phyloP scores from a whole-genome alignment of 345 rosid genomes.

The Syzygium oleosum region DNA sequence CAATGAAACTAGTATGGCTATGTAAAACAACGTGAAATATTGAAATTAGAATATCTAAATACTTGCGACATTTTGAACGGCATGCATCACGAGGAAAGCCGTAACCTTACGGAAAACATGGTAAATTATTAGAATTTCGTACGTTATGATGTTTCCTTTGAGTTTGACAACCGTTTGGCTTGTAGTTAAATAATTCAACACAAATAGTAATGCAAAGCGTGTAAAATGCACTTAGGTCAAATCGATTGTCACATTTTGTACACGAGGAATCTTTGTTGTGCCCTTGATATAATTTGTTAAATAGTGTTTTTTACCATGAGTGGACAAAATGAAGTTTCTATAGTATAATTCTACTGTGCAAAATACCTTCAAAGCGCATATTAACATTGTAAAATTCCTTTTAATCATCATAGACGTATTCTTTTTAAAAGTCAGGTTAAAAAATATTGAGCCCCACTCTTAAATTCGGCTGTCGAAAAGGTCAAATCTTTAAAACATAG shows the following conservation, averaged over 20 bases:
- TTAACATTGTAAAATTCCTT: background rate
- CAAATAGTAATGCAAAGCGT: background rate
- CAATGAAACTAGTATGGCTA: background rate
- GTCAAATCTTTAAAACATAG: no score
- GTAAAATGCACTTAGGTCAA: background rate
- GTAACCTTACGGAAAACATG: no score
- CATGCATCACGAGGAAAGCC: no score
- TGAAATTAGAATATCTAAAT: background rate
- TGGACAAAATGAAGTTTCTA: background rate
- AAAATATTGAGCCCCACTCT: no score
- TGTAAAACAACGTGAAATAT: background rate
- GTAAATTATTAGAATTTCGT: no score
- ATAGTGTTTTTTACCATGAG: background rate
- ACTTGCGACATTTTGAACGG: no score
- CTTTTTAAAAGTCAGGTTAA: background rate
- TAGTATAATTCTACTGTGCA: background rate
- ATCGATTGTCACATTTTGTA: background rate
- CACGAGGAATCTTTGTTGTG: background rate
- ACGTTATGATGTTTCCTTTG: no score
- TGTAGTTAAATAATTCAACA: background rate
- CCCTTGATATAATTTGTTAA: background rate
- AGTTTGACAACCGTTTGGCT: no score
- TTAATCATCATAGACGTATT: background rate
- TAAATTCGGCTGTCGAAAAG: no score
- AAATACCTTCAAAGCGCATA: background rate